Conservation (phyloP, 1,284 basidiomycete species). For the Leccinum griseonigrum region DNA sequence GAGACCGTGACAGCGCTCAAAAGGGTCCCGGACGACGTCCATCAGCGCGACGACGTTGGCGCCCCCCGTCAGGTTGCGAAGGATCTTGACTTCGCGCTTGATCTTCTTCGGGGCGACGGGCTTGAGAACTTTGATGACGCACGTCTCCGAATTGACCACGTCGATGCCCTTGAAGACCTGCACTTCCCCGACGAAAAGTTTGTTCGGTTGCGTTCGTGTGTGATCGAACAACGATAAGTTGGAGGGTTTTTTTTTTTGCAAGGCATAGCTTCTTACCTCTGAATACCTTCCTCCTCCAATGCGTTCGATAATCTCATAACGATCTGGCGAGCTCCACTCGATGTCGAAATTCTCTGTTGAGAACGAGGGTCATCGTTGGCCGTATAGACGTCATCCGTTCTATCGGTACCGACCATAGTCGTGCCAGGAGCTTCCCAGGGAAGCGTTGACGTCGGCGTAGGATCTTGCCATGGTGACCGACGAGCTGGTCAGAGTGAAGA, state of each 20-base stretch:
- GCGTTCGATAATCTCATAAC: constrained; percentile 79
- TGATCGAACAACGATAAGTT: neutral
- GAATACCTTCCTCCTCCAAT: constrained; percentile 81
- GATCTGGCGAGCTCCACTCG: constrained; percentile 74
- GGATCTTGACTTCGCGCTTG: constrained; percentile 90
- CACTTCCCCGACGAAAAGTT: neutral
- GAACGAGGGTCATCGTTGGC: constrained; percentile 4
- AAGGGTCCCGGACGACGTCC: constrained; percentile 80
- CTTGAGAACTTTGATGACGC: constrained; percentile 89
- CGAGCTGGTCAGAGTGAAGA: constrained; percentile 15
- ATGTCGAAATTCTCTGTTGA: constrained; percentile 65
- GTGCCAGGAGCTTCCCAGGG: constrained; percentile 47
- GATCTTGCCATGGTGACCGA: constrained; percentile 44
- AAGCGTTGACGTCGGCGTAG: constrained; percentile 47
- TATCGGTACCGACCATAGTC: constrained; percentile 43
- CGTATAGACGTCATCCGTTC: neutral
- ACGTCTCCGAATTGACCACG: constrained; percentile 74
- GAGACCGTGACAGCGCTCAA: constrained; percentile 78
- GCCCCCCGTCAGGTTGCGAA: constrained; percentile 84
- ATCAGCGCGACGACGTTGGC: constrained; percentile 82
- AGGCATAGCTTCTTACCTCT: constrained; percentile 42
- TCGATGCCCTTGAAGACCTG: constrained; percentile 87
- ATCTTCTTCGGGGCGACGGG: constrained; percentile 93
- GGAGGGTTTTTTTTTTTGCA: neutral
- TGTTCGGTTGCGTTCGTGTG: neutral